A percentile compares a stretch with the other conserved stretches of the same genome.
phyloP scores from a whole-genome alignment of 768 basidiomycete species.

The Boletus eberwhitei region DNA sequence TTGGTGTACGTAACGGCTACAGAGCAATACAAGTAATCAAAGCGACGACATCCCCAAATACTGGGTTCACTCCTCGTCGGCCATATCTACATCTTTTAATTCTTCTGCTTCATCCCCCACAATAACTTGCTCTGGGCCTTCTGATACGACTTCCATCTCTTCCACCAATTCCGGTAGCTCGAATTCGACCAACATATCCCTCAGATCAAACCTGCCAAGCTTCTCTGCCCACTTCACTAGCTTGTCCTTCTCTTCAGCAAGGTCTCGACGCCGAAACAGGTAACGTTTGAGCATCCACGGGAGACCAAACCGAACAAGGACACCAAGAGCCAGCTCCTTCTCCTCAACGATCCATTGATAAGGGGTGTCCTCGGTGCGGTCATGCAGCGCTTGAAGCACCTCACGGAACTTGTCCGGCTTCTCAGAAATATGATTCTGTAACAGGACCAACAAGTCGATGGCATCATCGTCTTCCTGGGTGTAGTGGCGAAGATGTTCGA shows the following conservation, averaged over 20 bases:
- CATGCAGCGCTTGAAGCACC: conserved; percentile 26
- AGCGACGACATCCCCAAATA: not conserved
- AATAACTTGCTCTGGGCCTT: not conserved
- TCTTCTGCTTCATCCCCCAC: not conserved
- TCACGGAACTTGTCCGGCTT: conserved; percentile 21
- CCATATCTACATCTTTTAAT: conserved; percentile 8
- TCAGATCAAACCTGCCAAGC: conserved; percentile 23
- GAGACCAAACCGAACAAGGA: conserved; percentile 20
- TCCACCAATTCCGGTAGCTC: conserved; percentile 13
- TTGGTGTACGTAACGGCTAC: not conserved
- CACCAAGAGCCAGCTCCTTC: conserved; percentile 20
- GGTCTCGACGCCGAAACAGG: conserved; percentile 21
- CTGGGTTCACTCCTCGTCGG: not conserved
- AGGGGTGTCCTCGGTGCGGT: conserved; percentile 17
- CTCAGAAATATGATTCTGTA: conserved; percentile 21
- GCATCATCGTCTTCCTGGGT: conserved; percentile 25
- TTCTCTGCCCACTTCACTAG: conserved; percentile 15
- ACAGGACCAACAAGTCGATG: conserved; percentile 19
- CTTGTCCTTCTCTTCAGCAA: conserved; percentile 13
- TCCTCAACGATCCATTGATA: conserved; percentile 28
- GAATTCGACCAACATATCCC: conserved; percentile 20
- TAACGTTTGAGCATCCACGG: conserved; percentile 30
- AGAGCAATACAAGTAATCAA: not conserved
- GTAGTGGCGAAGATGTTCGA: conserved; percentile 27
- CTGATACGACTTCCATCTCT: conserved; percentile 5